Conservation (phyloP, 352 stramenopile genomes). For the Aphanomyces euteiches region DNA sequence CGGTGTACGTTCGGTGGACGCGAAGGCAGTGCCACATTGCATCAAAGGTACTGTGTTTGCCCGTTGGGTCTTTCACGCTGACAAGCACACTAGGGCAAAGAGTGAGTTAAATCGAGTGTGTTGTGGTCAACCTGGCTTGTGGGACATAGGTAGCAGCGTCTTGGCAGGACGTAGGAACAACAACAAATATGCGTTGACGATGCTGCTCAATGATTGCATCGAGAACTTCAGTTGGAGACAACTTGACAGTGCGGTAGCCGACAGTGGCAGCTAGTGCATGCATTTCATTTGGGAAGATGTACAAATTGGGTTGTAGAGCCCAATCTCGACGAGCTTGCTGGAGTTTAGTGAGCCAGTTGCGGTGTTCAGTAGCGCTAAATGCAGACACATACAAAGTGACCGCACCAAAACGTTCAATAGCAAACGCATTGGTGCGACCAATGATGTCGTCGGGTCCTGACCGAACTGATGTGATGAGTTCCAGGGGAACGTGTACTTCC, state of each 20-base stretch:
- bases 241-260: constrained; percentile 5
- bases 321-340: constrained; percentile 1
- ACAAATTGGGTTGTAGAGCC: background rate
- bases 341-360: constrained; percentile 6
- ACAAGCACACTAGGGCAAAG: constrained; percentile 21
- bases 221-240: constrained; percentile 6
- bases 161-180: constrained; percentile 4
- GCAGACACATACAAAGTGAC: constrained; percentile 15
- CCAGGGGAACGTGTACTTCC: constrained; percentile 3
- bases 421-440: constrained; percentile 16
- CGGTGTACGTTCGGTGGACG: background rate
- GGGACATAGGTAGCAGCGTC: constrained; percentile 11
- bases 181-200: constrained; percentile 12
- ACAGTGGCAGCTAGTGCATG: background rate
- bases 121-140: constrained; percentile 14
- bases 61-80: background rate
- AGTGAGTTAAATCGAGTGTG: background rate
- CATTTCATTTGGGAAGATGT: constrained; percentile 6
- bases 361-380: constrained; percentile 20
- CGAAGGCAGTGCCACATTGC: constrained; percentile 26
- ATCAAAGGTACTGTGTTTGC: constrained; percentile 16
- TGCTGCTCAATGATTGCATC: constrained; percentile 19
- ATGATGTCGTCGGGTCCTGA: background rate
- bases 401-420: constrained; percentile 22
- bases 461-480: constrained; percentile 12